phyloP scores from a whole-genome alignment of 371 early-diverging fungal species.

The Saksenaea vasiformis region DNA sequence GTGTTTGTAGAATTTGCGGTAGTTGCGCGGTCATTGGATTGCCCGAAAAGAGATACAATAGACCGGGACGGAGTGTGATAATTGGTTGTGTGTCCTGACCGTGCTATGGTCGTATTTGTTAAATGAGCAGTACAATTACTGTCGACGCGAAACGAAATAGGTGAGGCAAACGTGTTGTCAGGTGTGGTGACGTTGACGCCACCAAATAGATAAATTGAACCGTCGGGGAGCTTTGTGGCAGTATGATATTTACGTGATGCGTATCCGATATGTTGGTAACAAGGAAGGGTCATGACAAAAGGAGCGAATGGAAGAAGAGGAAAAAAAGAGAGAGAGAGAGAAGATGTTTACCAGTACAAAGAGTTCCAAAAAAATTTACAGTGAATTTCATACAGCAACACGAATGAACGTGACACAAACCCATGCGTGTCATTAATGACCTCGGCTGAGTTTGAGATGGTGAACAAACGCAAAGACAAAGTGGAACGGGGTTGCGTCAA shows the following conservation, averaged over 20 bases:
- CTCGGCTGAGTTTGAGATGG: background rate
- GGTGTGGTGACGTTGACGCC: background rate
- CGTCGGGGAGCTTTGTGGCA: background rate
- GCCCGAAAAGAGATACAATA: background rate
- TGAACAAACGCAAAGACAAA: background rate
- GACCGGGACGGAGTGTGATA: background rate
- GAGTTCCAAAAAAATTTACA: background rate
- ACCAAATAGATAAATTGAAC: background rate
- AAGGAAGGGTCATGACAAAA: conserved; percentile 2
- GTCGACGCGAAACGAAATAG: background rate
- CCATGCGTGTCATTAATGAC: conserved; percentile 2
- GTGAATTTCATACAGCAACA: background rate
- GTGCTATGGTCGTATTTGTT: background rate
- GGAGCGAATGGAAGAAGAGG: background rate
- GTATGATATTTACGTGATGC: background rate
- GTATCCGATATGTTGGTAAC: background rate
- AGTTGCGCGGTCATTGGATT: background rate
- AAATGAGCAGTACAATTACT: background rate
- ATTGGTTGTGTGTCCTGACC: background rate
- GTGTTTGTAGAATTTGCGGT: background rate
- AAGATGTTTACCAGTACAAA: too few species aligned
- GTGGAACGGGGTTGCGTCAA: background rate
- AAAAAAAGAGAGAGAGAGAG: background rate
- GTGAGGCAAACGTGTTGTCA: background rate
- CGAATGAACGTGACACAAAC: background rate